These are phyloP conservation scores for Leptodontidium sp. DNA, from an alignment of 2,329 filamentous ascomycete species.

Conservation along the genomic window DNA sequence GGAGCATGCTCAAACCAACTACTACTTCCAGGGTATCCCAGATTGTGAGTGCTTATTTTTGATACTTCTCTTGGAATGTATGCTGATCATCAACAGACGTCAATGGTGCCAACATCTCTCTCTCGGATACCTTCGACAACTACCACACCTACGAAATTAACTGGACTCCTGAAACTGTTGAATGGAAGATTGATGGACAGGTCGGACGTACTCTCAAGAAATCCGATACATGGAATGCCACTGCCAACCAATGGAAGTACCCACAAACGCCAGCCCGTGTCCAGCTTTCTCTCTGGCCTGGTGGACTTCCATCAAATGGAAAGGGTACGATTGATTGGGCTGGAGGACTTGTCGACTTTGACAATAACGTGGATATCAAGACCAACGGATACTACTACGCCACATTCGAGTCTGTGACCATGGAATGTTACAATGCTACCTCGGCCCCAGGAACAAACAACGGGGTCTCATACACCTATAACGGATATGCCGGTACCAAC, in stretches of 20 bases:
- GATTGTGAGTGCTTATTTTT: constrained; percentile 71
- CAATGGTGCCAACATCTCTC: constrained; percentile 75
- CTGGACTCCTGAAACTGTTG: constrained; percentile 87
- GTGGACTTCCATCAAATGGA: constrained; percentile 79
- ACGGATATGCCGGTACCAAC: constrained; percentile 70
- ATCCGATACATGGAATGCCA: constrained; percentile 85
- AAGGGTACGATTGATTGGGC: constrained; percentile 91
- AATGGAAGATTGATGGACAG: constrained; percentile 87
- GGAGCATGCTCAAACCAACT: constrained; percentile 86
- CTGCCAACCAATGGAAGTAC: constrained; percentile 81
- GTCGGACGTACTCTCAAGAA: constrained; percentile 78
- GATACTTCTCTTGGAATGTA: constrained; percentile 32
- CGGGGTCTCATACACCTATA: constrained; percentile 80
- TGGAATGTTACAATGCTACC: constrained; percentile 81
- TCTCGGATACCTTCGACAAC: constrained; percentile 76
- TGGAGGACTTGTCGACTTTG: constrained; percentile 90
- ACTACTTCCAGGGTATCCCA: constrained; percentile 93
- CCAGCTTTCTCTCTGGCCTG: constrained; percentile 96
- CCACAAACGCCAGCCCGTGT: constrained; percentile 92
- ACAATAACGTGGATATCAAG: constrained; percentile 76
- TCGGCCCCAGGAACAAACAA: constrained; percentile 71
- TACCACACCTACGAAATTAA: constrained; percentile 92
- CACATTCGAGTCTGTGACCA: constrained; percentile 76
- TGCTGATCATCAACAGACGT: constrained; percentile 61
- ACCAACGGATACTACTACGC: constrained; percentile 89